Evolutionary conservation across 2,329 filamentous ascomycete species (phyloP).

Genomic region (Neoarthrinium moseri): DNA sequence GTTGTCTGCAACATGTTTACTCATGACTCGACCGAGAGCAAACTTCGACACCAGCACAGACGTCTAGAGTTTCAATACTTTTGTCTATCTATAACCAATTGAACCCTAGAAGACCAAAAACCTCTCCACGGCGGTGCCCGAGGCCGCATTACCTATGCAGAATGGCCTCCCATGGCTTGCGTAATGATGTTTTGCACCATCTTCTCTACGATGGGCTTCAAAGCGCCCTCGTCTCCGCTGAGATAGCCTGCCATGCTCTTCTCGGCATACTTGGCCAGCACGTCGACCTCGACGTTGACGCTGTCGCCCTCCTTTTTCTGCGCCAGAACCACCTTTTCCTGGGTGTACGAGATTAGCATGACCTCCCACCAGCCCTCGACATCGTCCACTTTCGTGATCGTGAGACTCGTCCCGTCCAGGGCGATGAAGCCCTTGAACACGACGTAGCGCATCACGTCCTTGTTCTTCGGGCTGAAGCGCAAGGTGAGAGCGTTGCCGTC

Average conservation of each 20-base stretch:
- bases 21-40: too few species aligned
- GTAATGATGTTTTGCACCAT: conserved; percentile 75
- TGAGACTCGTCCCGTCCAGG: conserved; percentile 91
- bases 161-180: conserved; percentile 50
- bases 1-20: too few species aligned
- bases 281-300: conserved; percentile 92
- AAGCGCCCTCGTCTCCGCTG: conserved; percentile 36
- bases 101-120: too few species aligned
- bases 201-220: conserved; percentile 63
- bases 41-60: too few species aligned
- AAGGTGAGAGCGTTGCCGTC: conserved; percentile 93
- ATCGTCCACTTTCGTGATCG: conserved; percentile 84
- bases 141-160: conserved; percentile 6
- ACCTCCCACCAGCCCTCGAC: conserved; percentile 84
- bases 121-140: too few species aligned
- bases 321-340: conserved; percentile 84
- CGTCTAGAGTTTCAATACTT: too few species aligned
- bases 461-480: conserved; percentile 71
- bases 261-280: conserved; percentile 81
- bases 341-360: conserved; percentile 96
- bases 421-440: conserved; percentile 97
- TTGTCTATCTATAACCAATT: too few species aligned
- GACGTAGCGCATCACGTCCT: conserved; percentile 75
- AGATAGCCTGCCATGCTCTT: conserved; percentile 87
- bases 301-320: conserved; percentile 75